phyloP scores from a whole-genome alignment of 1,139 yeast species.

The Scheffersomyces cryptocercus region DNA sequence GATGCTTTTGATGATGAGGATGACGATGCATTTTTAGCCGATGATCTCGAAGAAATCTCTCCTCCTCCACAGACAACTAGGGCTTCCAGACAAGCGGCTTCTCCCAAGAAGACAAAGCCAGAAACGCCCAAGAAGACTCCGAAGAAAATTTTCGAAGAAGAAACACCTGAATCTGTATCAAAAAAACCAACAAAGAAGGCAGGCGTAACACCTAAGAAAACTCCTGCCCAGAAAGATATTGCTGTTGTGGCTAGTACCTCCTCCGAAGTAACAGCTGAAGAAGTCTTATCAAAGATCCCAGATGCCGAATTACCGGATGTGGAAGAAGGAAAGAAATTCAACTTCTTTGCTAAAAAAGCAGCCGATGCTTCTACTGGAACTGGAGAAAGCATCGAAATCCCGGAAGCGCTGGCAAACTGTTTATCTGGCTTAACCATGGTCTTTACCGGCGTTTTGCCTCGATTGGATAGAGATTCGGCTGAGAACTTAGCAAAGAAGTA shows the following conservation, averaged over 20 bases:
- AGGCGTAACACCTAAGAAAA: slow-evolving; percentile 5
- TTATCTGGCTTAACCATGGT: slow-evolving; percentile 86
- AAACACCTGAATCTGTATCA: slow-evolving; percentile 5
- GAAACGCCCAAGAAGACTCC: slow-evolving; percentile 7
- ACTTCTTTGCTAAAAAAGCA: slow-evolving; percentile 50
- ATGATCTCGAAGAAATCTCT: neutral
- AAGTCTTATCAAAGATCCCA: slow-evolving; percentile 59
- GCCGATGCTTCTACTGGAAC: slow-evolving; percentile 22
- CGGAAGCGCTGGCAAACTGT: slow-evolving; percentile 82
- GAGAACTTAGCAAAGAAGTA: slow-evolving; percentile 77
- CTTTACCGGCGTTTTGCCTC: slow-evolving; percentile 87
- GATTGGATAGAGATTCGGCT: slow-evolving; percentile 72
- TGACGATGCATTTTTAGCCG: slow-evolving; percentile 5
- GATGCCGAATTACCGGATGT: slow-evolving; percentile 68
- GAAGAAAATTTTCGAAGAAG: slow-evolving; percentile 5
- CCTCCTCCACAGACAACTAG: slow-evolving; percentile 7
- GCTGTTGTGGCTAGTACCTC: neutral
- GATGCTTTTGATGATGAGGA: slow-evolving; percentile 13
- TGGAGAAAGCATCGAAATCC: slow-evolving; percentile 44
- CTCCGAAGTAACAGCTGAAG: slow-evolving; percentile 46
- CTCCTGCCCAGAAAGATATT: slow-evolving; percentile 1
- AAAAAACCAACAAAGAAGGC: slow-evolving; percentile 7
- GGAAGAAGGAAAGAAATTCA: slow-evolving; percentile 53
- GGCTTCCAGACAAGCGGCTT: neutral
- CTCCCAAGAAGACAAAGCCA: slow-evolving; percentile 8